Percentiles rank a stretch among this genome's conserved stretches.
Conservation (phyloP, 495 filamentous ascomycete species). For the Podospora conica region DNA sequence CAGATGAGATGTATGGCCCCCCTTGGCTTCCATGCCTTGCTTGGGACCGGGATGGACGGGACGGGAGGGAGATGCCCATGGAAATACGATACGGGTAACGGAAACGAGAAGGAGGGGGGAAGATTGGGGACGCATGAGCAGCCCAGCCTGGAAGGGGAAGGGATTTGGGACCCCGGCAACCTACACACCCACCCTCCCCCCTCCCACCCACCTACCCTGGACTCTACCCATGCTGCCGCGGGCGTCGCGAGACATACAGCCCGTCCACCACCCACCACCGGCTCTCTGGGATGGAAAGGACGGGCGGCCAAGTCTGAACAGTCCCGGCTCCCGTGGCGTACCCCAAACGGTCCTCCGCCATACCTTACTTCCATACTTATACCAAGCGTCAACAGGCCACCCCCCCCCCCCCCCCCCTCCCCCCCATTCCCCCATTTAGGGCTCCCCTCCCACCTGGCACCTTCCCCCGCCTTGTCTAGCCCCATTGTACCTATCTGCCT, state of each 20-base stretch:
- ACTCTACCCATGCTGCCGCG: slow-evolving; percentile 1
- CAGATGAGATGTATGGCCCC: background rate
- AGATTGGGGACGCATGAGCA: background rate
- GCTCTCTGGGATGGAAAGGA: background rate
- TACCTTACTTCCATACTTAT: slow-evolving; percentile 6
- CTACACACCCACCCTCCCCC: background rate
- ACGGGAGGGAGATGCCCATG: background rate
- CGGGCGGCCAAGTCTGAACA: background rate
- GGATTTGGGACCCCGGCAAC: background rate
- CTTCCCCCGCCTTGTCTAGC: slow-evolving; percentile 4
- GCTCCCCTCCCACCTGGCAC: background rate
- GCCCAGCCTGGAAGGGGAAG: background rate
- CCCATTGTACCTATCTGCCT: background rate
- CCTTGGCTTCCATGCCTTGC: background rate
- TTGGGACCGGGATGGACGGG: background rate
- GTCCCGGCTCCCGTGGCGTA: background rate
- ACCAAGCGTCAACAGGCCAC: slow-evolving; percentile 19
- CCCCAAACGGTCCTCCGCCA: background rate
- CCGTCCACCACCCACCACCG: background rate
- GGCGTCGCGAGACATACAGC: slow-evolving; percentile 7
- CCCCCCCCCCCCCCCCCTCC: slow-evolving; percentile 12
- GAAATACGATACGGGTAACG: slow-evolving; percentile 5
- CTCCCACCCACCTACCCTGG: background rate
- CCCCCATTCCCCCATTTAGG: background rate
- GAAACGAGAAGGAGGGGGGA: background rate